These are phyloP conservation scores for Termitomyces eurrhizus DNA, from an alignment of 768 basidiomycete genomes.

Conservation along the genomic window DNA sequence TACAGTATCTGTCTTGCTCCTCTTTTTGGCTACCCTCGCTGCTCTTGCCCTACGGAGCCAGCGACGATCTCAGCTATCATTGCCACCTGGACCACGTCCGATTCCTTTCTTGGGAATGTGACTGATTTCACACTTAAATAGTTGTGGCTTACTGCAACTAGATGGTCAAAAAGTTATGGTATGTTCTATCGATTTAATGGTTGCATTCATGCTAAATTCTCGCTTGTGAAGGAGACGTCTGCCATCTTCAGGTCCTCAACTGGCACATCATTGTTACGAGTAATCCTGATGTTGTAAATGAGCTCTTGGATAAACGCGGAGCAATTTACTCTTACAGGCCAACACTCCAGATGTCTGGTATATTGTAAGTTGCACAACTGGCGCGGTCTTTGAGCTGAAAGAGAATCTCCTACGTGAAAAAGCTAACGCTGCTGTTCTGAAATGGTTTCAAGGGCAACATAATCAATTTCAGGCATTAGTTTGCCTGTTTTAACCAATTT, in stretches of 20 bases:
- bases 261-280: conserved; percentile 28
- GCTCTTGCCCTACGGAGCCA: neutral
- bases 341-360: conserved; percentile 8
- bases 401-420: conserved; percentile 4
- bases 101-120: conserved; percentile 4
- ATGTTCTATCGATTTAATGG: neutral
- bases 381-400: conserved; percentile 9
- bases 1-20: too few relatives aligned
- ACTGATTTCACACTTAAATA: conserved; percentile 1
- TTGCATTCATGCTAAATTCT: neutral
- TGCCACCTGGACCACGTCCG: conserved; percentile 4
- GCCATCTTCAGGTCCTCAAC: conserved; percentile 24
- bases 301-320: conserved; percentile 32
- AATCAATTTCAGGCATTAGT: neutral
- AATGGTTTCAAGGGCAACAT: conserved; percentile 8
- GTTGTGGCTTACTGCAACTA: neutral
- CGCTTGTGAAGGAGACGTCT: conserved; percentile 14
- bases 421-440: conserved; percentile 1
- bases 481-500: neutral
- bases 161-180: conserved; percentile 16
- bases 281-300: conserved; percentile 27
- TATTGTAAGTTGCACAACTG: conserved; percentile 12
- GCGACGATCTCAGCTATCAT: neutral
- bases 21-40: neutral
- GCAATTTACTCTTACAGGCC: conserved; percentile 31